These are phyloP conservation scores for Daldinia sp. DNA, from an alignment of 2,329 filamentous ascomycete genomes.

Conservation along the genomic window DNA sequence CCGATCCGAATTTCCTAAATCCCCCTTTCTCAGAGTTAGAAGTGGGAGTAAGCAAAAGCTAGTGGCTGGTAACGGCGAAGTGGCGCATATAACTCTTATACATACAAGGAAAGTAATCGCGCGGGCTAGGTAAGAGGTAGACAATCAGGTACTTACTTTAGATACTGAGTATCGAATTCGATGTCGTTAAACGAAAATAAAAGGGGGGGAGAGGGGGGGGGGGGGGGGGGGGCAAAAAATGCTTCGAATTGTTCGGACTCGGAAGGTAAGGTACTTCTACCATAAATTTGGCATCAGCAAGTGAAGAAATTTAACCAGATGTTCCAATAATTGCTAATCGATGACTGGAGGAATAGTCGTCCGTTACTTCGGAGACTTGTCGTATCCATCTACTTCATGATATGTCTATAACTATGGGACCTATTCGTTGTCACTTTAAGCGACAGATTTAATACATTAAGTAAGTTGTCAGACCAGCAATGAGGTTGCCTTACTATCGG, in stretches of 20 bases:
- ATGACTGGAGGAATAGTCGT: constrained; percentile 19
- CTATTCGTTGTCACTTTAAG: neutral
- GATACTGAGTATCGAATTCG: constrained; percentile 12
- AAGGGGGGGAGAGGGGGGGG: constrained; percentile 20
- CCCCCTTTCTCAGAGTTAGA: constrained; percentile 2
- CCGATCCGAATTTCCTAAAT: neutral
- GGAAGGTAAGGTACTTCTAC: neutral
- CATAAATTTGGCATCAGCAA: constrained; percentile 8
- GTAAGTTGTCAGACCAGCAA: neutral
- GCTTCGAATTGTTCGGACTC: no score
- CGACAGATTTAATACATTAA: neutral
- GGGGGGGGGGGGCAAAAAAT: neutral
- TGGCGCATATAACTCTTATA: constrained; percentile 18
- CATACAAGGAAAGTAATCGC: neutral
- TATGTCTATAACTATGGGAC: constrained; percentile 1
- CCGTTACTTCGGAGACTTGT: constrained; percentile 5
- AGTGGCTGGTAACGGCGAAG: neutral
- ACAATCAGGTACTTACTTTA: constrained; percentile 6
- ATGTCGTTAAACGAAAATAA: constrained; percentile 1
- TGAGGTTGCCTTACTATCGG: neutral
- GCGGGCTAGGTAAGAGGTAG: no score
- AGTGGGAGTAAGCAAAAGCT: neutral
- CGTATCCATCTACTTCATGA: constrained; percentile 8
- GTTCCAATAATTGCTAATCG: neutral
- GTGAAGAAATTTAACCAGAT: neutral